Evolutionary conservation across 495 filamentous ascomycete genomes (phyloP), one percentile per base, ranked within the genome.

Genomic region (Penicillium angulare): DNA sequence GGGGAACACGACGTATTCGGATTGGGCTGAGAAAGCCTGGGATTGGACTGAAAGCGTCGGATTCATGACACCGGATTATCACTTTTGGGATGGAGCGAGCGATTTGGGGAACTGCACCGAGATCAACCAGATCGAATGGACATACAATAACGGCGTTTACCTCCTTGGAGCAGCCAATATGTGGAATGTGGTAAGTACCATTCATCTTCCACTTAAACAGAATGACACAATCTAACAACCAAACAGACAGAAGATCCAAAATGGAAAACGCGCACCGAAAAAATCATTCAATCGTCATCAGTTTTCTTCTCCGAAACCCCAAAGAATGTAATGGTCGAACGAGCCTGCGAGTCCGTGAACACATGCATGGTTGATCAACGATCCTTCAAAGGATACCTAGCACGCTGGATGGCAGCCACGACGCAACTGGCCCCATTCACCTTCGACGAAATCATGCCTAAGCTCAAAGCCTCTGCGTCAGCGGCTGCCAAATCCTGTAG

Each of bases 331-430:
- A 86, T 88, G 69, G 83, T 73, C 45, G 88, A 92, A 63, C 71
- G 80, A n/a, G 77, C 81, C 24, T 86, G 83, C 52, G 83, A 86
- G 48, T 66, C 72, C 0, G 67, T 72, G 43, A 64, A 74, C 36
- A 79, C 68, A 7, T 90, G 88, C 70, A 82, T 87, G 56, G 80
- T 82, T 32, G 89, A 93, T 59, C 88, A 91, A 73, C 78, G 79
- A 34, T 88, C 85, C 32, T 95, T 92, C 82, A 95, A 93, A 69
- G 88, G 87, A 27, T 95, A 91, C 70, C 74, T 92, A 13, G 74
- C 88, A 18, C 87, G 90, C 20, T 95, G 89, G 87, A 79, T 95
- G 67, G 82, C 83, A n/a, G 71, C 74, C 5, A 78, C 81, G 3
- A 85, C 85, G 7, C 81, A 88, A 55, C 62, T 92, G 41, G 88